A percentile compares a stretch with the other conserved stretches of the same genome.
Conservation (phyloP, 345 rosid species). For the Eucalyptus regnans region DNA sequence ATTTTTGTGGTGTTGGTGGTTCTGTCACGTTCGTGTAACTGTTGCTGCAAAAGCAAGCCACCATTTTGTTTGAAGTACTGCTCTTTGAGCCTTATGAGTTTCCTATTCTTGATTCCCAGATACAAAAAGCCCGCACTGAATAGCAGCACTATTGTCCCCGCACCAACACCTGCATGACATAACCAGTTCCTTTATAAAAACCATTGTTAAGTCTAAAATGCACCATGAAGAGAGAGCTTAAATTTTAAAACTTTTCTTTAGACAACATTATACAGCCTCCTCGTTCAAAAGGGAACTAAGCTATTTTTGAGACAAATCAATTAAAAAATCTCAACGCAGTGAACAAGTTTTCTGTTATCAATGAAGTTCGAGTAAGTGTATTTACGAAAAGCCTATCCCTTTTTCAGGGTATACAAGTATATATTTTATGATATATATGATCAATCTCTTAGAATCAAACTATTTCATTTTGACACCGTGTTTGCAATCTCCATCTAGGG, state of each 20-base stretch:
- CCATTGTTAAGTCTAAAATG: neutral
- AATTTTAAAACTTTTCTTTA: neutral
- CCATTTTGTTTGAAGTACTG: constrained; percentile 14
- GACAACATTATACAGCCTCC: neutral
- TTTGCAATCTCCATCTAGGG: neutral
- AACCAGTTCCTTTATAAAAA: neutral
- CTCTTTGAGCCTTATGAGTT: neutral
- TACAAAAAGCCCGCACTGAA: neutral
- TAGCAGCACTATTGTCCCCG: neutral
- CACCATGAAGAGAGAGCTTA: neutral
- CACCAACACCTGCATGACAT: neutral
- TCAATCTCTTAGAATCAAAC: neutral
- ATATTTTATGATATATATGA: too few species aligned
- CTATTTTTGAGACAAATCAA: neutral
- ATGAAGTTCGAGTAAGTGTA: rapidly evolving
- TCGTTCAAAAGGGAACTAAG: neutral
- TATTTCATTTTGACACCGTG: neutral
- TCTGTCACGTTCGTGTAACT: neutral
- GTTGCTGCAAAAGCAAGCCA: constrained; percentile 27
- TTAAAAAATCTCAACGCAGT: neutral
- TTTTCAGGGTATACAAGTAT: neutral
- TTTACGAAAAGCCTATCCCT: neutral
- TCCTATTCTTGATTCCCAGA: neutral
- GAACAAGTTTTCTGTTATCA: rapidly evolving
- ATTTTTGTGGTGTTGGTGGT: constrained; percentile 1